Percentiles rank a stretch among this genome's conserved stretches.
phyloP scores from a whole-genome alignment of 768 basidiomycete genomes.

The Brasilioporus rufonigricans region DNA sequence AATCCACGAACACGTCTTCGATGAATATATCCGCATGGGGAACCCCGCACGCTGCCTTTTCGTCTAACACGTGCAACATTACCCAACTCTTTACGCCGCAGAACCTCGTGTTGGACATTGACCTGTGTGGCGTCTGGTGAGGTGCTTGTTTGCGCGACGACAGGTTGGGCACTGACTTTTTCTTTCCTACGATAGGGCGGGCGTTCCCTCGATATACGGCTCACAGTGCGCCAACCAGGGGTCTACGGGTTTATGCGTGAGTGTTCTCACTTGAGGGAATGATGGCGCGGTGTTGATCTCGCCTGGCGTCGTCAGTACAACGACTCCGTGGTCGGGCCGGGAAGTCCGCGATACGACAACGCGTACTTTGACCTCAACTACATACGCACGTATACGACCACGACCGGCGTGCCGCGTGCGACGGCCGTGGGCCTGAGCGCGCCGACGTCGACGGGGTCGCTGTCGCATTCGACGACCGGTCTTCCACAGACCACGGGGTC shows the following conservation, averaged over 20 bases:
- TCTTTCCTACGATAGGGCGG: no score
- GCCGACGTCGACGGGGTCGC: neutral
- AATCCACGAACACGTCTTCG: constrained; percentile 30
- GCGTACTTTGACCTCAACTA: constrained; percentile 70
- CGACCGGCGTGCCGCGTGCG: neutral
- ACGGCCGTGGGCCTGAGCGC: neutral
- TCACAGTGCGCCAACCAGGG: constrained; percentile 40
- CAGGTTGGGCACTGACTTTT: no score
- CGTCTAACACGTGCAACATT: constrained; percentile 43
- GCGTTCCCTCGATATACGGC: constrained; percentile 41
- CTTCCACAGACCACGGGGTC: neutral
- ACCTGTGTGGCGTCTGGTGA: constrained; percentile 51
- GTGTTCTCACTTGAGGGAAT: no score
- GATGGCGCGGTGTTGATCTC: no score
- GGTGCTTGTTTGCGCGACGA: constrained; percentile 12
- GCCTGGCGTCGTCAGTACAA: constrained; percentile 49
- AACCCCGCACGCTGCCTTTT: constrained; percentile 43
- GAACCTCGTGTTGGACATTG: constrained; percentile 52
- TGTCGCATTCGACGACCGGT: neutral
- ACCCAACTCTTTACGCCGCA: constrained; percentile 45
- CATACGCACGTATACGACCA: constrained; percentile 55
- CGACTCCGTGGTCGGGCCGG: constrained; percentile 53
- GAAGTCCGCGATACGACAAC: constrained; percentile 51
- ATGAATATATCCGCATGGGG: constrained; percentile 44
- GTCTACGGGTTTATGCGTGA: constrained; percentile 42